Conservation (phyloP, 139 green algal species). For the Volvox africanus region DNA sequence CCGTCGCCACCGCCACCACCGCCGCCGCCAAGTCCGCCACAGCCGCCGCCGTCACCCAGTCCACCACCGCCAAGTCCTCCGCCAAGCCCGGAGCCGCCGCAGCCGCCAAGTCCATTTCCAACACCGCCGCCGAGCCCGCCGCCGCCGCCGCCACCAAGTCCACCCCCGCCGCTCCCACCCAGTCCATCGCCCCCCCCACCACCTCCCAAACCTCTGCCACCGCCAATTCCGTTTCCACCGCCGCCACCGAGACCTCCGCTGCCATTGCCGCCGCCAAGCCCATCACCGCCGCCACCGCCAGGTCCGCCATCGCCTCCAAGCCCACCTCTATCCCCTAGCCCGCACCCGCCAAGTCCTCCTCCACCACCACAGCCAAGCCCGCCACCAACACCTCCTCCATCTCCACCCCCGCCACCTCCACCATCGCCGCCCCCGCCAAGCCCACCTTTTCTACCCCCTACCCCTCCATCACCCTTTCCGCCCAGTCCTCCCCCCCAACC, state of each 20-base stretch:
- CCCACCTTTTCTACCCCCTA: neutral
- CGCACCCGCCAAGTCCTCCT: neutral
- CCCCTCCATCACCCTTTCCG: neutral
- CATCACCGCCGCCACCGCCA: neutral
- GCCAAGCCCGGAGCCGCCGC: conserved; percentile 2
- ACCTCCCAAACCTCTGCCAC: neutral
- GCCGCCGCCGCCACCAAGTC: neutral
- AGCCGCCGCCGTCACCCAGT: neutral
- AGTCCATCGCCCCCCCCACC: neutral
- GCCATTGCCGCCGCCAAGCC: neutral
- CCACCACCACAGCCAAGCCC: neutral
- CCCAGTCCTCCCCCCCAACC: neutral
- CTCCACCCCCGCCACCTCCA: neutral
- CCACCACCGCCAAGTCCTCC: neutral
- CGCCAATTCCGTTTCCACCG: neutral
- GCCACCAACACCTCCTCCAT: neutral
- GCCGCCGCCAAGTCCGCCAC: neutral
- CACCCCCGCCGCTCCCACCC: neutral
- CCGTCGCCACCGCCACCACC: neutral
- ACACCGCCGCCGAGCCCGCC: neutral
- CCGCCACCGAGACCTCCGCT: neutral
- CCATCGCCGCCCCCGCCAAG: neutral
- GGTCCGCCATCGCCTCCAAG: neutral
- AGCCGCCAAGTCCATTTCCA: neutral
- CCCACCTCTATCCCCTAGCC: neutral